Evolutionary conservation across 2,329 filamentous ascomycete genomes (phyloP).

Genomic region (Verticillium nubilum): DNA sequence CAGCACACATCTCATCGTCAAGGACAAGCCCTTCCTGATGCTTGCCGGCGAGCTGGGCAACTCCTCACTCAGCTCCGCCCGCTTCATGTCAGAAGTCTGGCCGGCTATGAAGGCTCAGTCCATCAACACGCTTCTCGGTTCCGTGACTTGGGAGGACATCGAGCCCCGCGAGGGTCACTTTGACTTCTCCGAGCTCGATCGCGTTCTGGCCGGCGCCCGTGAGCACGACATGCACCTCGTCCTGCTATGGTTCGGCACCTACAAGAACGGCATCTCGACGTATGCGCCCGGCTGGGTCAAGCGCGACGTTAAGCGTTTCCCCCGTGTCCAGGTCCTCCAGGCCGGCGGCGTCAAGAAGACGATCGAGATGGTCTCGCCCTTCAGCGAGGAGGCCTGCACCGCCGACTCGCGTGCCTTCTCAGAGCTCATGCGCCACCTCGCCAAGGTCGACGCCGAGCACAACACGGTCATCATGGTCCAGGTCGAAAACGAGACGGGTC

Average conservation of each 20-base stretch:
- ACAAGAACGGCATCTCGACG: constrained; percentile 32
- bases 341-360: constrained; percentile 24
- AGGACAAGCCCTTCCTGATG: constrained; percentile 30
- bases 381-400: constrained; percentile 19
- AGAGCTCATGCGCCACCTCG: constrained; percentile 24
- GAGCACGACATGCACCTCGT: constrained; percentile 26
- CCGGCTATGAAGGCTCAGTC: constrained; percentile 23
- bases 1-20: constrained; percentile 27
- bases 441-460: constrained; percentile 36
- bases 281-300: constrained; percentile 29
- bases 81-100: constrained; percentile 25
- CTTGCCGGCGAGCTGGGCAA: constrained; percentile 29
- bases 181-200: constrained; percentile 26
- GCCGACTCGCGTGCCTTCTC: constrained; percentile 27
- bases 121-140: constrained; percentile 30
- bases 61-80: constrained; percentile 26
- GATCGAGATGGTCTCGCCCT: constrained; percentile 25
- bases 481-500: constrained; percentile 50
- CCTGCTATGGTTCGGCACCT: constrained; percentile 32
- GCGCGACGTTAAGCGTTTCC: constrained; percentile 26
- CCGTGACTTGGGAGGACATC: constrained; percentile 30
- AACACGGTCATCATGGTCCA: constrained; percentile 51
- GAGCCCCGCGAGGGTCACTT: constrained; percentile 28
- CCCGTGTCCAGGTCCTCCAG: constrained; percentile 23
- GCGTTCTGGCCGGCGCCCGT: constrained; percentile 23